Percentiles rank a stretch among this genome's conserved stretches.
phyloP scores from a whole-genome alignment of 2,329 filamentous ascomycete genomes.

The Epicoccum nigrum region DNA sequence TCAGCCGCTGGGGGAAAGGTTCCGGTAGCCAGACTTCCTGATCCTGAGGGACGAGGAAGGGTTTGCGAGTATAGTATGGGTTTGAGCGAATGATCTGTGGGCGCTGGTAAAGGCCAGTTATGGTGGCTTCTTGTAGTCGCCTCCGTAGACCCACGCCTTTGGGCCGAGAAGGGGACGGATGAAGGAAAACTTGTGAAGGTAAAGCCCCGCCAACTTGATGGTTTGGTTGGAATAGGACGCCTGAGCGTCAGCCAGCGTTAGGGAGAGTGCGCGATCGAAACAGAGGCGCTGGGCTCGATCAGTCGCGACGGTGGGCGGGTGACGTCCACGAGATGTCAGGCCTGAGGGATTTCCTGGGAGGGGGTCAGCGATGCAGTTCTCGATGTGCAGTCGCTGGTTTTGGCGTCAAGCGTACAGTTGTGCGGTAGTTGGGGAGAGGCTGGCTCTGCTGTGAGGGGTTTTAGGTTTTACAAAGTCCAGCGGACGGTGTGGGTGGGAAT shows the following conservation, averaged over 20 bases:
- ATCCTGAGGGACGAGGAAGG: constrained; percentile 31
- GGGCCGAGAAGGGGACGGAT: constrained; percentile 91
- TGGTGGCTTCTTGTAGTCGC: constrained; percentile 90
- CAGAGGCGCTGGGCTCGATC: constrained; percentile 27
- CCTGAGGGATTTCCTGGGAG: constrained; percentile 21
- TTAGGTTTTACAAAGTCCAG: constrained; percentile 29
- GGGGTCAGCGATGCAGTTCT: constrained; percentile 24
- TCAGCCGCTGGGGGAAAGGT: constrained; percentile 43
- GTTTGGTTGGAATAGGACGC: constrained; percentile 56
- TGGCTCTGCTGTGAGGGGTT: constrained; percentile 3
- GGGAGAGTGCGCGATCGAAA: constrained; percentile 28
- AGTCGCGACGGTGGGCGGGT: constrained; percentile 33
- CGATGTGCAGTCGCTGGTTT: constrained; percentile 17
- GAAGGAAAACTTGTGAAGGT: constrained; percentile 72
- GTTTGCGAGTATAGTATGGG: constrained; percentile 19
- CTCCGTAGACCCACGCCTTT: constrained; percentile 93
- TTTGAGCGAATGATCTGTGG: constrained; percentile 18
- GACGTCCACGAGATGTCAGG: constrained; percentile 20
- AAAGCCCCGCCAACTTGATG: constrained; percentile 94
- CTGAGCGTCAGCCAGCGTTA: constrained; percentile 41
- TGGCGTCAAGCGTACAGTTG: constrained; percentile 7
- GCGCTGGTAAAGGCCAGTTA: constrained; percentile 69
- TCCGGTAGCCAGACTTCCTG: constrained; percentile 37
- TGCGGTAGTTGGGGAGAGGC: not conserved
- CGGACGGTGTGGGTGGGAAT: constrained; percentile 33